Evolutionary conservation across 177 flowering plant species (phyloP).

Genomic region (Vitis hybrid): DNA sequence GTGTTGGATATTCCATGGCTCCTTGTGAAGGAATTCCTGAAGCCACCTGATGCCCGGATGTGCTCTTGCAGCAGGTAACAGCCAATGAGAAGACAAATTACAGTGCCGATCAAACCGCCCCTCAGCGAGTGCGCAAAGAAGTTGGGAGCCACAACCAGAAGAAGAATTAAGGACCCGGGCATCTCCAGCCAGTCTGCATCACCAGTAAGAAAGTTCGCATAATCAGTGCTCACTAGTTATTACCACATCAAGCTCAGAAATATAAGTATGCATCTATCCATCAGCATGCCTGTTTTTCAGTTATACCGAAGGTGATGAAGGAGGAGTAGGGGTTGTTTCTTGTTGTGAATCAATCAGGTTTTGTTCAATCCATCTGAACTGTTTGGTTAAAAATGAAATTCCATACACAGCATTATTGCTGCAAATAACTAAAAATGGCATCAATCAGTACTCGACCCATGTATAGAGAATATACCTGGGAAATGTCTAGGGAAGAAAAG

Average conservation of each 20-base stretch:
- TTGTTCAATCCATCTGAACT: too few relatives aligned
- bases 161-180: conserved; percentile 47
- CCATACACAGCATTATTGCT: not conserved
- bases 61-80: conserved; percentile 53
- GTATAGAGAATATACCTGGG: conserved; percentile 51
- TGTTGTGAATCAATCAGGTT: too few relatives aligned
- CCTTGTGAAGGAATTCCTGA: conserved; percentile 47
- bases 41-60: conserved; percentile 54
- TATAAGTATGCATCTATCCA: too few relatives aligned
- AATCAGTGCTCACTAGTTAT: not conserved
- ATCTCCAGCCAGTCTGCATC: conserved; percentile 50
- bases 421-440: not conserved
- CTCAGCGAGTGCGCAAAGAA: conserved; percentile 33
- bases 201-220: not conserved
- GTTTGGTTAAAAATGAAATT: too few relatives aligned
- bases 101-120: conserved; percentile 33
- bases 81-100: conserved; percentile 35
- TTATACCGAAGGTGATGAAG: too few relatives aligned
- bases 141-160: conserved; percentile 42
- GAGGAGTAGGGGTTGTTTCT: too few relatives aligned
- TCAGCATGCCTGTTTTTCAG: too few relatives aligned
- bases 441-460: not conserved
- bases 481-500: conserved; percentile 84
- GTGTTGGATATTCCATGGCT: conserved; percentile 47
- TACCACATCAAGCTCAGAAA: too few relatives aligned